Percentiles rank a stretch among this genome's conserved stretches.
phyloP scores from a whole-genome alignment of 2,329 filamentous ascomycete species.

The Claviceps purpurea region DNA sequence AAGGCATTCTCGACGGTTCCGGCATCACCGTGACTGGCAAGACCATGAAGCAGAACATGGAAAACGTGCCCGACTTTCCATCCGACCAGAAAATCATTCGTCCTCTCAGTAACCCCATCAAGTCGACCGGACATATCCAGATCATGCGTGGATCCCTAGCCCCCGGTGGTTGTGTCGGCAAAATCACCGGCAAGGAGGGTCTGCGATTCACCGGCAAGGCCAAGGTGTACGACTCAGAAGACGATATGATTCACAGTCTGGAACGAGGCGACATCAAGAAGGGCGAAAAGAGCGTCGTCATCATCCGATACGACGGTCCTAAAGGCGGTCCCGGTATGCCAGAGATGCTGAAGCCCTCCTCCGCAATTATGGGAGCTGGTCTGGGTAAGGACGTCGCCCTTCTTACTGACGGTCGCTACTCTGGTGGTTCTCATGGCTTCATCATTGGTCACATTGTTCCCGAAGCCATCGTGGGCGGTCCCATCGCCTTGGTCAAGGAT shows the following conservation, averaged over 20 bases:
- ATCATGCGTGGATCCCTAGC: slow-evolving; percentile 78
- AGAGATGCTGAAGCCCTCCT: slow-evolving; percentile 86
- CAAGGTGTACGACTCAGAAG: slow-evolving; percentile 72
- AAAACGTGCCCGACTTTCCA: slow-evolving; percentile 58
- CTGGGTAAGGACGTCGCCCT: slow-evolving; percentile 64
- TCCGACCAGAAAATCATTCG: slow-evolving; percentile 72
- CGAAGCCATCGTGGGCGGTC: slow-evolving; percentile 74
- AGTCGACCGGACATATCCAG: slow-evolving; percentile 75
- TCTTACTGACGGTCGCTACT: slow-evolving; percentile 64
- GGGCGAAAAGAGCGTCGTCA: slow-evolving; percentile 76
- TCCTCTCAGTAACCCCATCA: slow-evolving; percentile 70
- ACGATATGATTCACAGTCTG: slow-evolving; percentile 64
- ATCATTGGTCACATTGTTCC: slow-evolving; percentile 80
- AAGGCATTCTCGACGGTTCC: slow-evolving; percentile 66
- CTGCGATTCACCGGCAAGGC: slow-evolving; percentile 69
- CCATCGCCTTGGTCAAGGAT: slow-evolving; percentile 69
- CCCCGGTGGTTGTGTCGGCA: slow-evolving; percentile 76
- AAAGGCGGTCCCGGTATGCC: slow-evolving; percentile 93
- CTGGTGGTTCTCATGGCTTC: slow-evolving; percentile 74
- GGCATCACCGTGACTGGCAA: slow-evolving; percentile 81
- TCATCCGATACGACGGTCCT: slow-evolving; percentile 87
- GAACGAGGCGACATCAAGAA: slow-evolving; percentile 67
- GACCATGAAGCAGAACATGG: slow-evolving; percentile 76
- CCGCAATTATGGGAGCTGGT: slow-evolving; percentile 82
- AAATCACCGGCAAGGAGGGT: slow-evolving; percentile 94